A percentile compares a stretch with the other conserved stretches of the same genome.
phyloP scores from a whole-genome alignment of 1,139 yeast genomes.

The Zygosaccharomyces pseudobailii region DNA sequence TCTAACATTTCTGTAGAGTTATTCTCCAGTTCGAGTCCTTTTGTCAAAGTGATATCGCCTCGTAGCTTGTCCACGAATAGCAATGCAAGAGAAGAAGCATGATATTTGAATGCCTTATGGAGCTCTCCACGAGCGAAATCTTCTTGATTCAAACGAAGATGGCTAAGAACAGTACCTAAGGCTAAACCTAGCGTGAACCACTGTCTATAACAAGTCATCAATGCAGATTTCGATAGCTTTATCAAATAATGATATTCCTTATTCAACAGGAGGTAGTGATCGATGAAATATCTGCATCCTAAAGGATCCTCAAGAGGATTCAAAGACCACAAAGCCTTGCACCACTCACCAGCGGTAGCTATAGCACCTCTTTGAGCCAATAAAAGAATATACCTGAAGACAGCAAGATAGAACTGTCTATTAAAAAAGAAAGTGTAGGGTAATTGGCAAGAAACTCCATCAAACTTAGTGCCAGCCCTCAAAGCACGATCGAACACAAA shows the following conservation, averaged over 20 bases:
- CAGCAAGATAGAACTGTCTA: constrained; percentile 68
- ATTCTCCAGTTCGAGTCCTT: constrained; percentile 21
- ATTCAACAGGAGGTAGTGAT: constrained; percentile 67
- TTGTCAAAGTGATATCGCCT: constrained; percentile 18
- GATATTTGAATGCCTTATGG: constrained; percentile 46
- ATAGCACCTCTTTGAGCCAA: constrained; percentile 76
- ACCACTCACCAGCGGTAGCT: constrained; percentile 69
- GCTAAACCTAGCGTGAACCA: constrained; percentile 77
- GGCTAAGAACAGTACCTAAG: constrained; percentile 62
- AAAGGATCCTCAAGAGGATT: constrained; percentile 80
- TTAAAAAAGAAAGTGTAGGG: constrained; percentile 75
- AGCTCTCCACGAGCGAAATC: constrained; percentile 46
- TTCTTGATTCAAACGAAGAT: constrained; percentile 39
- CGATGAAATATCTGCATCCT: constrained; percentile 79
- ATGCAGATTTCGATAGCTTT: constrained; percentile 50
- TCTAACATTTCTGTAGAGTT: constrained; percentile 26
- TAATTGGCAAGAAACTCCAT: constrained; percentile 57
- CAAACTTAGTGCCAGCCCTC: constrained; percentile 46
- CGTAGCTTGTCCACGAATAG: constrained; percentile 24
- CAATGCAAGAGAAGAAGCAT: constrained; percentile 48
- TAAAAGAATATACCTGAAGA: constrained; percentile 66
- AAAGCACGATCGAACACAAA: constrained; percentile 73
- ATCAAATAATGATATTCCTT: constrained; percentile 61
- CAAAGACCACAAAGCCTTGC: constrained; percentile 62
- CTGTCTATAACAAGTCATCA: constrained; percentile 51